Evolutionary conservation across 345 rosid genomes (phyloP), one percentile per base, ranked within the genome.

Genomic region (Melastoma malabathricum): DNA sequence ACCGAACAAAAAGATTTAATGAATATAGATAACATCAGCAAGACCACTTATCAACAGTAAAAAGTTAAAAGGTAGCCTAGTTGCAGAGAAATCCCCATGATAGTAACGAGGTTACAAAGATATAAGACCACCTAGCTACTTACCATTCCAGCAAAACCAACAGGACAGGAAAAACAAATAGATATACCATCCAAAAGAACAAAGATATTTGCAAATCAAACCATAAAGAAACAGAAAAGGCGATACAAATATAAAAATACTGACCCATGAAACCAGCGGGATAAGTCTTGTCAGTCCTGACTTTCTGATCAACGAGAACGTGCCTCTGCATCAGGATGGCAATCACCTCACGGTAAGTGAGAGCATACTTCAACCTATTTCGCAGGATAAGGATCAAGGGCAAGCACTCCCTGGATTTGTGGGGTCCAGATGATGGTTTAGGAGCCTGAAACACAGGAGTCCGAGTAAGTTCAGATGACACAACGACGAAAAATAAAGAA

Each of bases 341-440:
- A 49, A 49, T 49, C 15, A 49, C 52, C 15, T 49, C 52, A 49
- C 52, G 52, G 13, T 49, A 49, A 10, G 52, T 49, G 8, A 49
- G 52, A 12, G 52, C 52, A 49, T 49, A 49, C 34, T 49, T 49
- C 34, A 49, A 31, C 13, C 52, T 49, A 15, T 49, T 49, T 49
- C 52, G 29, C 34, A 49, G 16, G 34, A 49, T 49, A 15, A 49
- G 52, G 34, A 49, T 22, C 52, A 49, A 54, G 20, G 65, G 65
- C 59, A 54, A 39, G 54, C 65, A 54, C 25, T 61, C 65, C 48
- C 59, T 54, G 4, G 65, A 53, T 41, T 54, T 61, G 38, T 47
- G 65, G 43, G 65, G 65, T 13, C 65, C 65, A 53, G 65, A 61
- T 18, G 65, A 61, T 45, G 65, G 65, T 53, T 61, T 61, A 2